phyloP scores from a whole-genome alignment of 2,329 filamentous ascomycete species.

The Epicoccum nigrum region DNA sequence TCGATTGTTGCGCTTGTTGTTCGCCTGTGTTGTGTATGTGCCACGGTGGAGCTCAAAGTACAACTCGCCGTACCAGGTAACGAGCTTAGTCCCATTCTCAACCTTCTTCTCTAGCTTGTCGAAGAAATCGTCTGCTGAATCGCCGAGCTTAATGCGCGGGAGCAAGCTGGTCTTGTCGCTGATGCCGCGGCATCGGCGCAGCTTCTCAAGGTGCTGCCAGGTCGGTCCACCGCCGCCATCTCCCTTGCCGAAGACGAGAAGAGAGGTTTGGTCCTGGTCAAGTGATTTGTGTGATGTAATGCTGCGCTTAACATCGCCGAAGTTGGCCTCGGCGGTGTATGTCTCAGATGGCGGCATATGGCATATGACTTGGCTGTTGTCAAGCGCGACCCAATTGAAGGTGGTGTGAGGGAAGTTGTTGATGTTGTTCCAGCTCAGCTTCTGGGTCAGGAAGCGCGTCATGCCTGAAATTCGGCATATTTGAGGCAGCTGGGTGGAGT shows the following conservation, averaged over 20 bases:
- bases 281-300: conserved; percentile 93
- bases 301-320: conserved; percentile 90
- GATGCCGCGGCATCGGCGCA: conserved; percentile 88
- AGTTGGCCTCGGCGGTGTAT: conserved; percentile 92
- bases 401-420: conserved; percentile 99
- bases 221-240: conserved; percentile 96
- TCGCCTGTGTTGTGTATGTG: conserved; percentile 95
- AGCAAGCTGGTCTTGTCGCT: conserved; percentile 84
- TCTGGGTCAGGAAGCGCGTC: conserved; percentile 96
- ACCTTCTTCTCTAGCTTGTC: conserved; percentile 81
- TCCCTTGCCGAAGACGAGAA: conserved; percentile 94
- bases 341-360: conserved; percentile 97
- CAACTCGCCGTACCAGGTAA: conserved; percentile 97
- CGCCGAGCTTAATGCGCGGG: conserved; percentile 86
- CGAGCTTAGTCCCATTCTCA: conserved; percentile 69
- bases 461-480: conserved; percentile 93
- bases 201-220: conserved; percentile 91
- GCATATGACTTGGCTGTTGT: conserved; percentile 95
- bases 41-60: conserved; percentile 98
- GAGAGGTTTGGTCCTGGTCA: conserved; percentile 87
- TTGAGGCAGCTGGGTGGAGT: conserved; percentile 93
- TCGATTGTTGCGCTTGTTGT: conserved; percentile 95
- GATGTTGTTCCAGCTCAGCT: conserved; percentile 99
- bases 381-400: conserved; percentile 96
- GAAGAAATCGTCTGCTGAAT: conserved; percentile 94